These are phyloP conservation scores for Scleroderma citrinum DNA, from an alignment of 768 basidiomycete species.

Conservation along the genomic window DNA sequence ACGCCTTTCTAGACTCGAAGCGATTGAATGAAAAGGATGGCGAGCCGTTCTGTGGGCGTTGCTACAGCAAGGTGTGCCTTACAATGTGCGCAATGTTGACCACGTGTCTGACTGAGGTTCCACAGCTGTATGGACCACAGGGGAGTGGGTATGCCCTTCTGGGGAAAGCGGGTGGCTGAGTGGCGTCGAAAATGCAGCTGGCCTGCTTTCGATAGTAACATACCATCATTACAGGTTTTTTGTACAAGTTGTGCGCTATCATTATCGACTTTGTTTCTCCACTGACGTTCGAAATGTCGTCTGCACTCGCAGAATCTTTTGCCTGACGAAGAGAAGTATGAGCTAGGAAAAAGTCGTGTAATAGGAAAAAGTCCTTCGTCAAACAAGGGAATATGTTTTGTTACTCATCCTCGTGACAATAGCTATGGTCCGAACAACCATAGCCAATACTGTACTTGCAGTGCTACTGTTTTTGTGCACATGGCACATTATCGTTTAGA, in stretches of 20 bases:
- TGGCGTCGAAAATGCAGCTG: not conserved
- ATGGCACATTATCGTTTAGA: no score
- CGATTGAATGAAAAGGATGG: slow-evolving; percentile 74
- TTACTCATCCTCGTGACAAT: no score
- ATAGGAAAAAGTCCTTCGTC: no score
- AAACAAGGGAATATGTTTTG: slow-evolving; percentile 16
- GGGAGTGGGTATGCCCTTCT: slow-evolving; percentile 73
- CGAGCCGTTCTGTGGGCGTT: slow-evolving; percentile 61
- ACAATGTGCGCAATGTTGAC: not conserved
- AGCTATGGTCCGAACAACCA: no score
- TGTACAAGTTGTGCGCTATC: slow-evolving; percentile 8
- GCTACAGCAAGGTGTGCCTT: slow-evolving; percentile 57
- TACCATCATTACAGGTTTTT: no score
- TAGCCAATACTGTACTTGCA: no score
- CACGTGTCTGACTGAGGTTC: not conserved
- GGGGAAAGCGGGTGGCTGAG: slow-evolving; percentile 42
- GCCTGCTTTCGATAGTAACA: not conserved
- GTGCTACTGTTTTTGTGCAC: no score
- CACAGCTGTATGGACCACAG: slow-evolving; percentile 64
- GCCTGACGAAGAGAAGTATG: no score
- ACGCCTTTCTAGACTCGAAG: slow-evolving; percentile 61
- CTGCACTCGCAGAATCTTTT: no score
- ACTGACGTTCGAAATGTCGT: no score
- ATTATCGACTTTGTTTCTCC: slow-evolving; percentile 15
- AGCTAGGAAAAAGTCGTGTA: no score